Base-by-base conservation (phyloP, 805 yeast species). In the Kazachstania psychrophila region DNA sequence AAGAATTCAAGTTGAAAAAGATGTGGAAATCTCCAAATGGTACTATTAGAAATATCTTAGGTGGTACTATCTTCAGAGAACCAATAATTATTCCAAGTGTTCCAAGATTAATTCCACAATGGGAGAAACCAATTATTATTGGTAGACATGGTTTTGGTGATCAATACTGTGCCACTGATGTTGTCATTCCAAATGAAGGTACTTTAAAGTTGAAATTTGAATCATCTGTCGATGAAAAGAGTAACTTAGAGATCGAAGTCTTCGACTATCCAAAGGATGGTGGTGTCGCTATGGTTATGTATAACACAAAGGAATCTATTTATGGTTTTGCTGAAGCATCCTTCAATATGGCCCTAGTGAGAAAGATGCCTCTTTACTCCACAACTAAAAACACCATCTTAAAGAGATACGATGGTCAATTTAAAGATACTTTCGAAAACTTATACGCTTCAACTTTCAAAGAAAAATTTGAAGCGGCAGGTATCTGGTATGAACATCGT, bases 1-100 rank as follows among this genome's bases (percentile, higher is more conserved):
- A 83, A 62, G 97, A 89, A 64, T 89, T 86, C 64, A 67, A 73
- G 39, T 72, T 89, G 62, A 87, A 89, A 68, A 82, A 87, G 62
- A 89, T 89, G 97, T 89, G 96, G 96, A 72, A 81, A 42, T 85
- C 95, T 12, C 97, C 97, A 46, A 89, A 89, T 64, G 97, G 97
- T 42, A 89, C 97, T 34, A 84, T 89, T 60, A 79, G 97, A 66
- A 89, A 89, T 68, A 80, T 89, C 44, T 69, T 89, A 42, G 96
- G 96, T 34, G 97, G 97, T 42, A 89, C 96, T 20, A 95, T 89
- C 31, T 89, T 89, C 73, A 76, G 97, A 56, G 97, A 88, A 66
- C 95, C 96, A 44, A 89, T 89, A 60, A 85, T 89, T 37, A 85
- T 89, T 52, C 86, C 85, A 40, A 67, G 75, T 49, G 81, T 89